Percentiles rank a stretch among this genome's conserved stretches.
Evolutionary conservation across 2,329 filamentous ascomycete species (phyloP).

Genomic region (Fusarium chaquense): DNA sequence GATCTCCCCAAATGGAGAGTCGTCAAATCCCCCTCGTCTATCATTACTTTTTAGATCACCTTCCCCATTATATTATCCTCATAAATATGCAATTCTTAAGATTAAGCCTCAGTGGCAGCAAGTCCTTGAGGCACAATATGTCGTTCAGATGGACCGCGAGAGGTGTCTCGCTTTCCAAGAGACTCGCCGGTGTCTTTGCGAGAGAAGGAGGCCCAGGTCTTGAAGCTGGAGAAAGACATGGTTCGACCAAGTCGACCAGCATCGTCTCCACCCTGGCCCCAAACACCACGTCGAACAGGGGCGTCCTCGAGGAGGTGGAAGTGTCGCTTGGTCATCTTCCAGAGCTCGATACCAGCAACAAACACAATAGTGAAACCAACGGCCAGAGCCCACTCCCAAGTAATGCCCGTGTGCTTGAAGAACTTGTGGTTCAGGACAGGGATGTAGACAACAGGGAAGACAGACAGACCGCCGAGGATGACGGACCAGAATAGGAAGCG

Average conservation of each 20-base stretch:
- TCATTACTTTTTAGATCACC: conserved; percentile 7
- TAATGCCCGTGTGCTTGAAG: conserved; percentile 78
- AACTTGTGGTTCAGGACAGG: conserved; percentile 76
- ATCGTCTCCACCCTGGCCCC: conserved; percentile 65
- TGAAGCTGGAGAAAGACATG: conserved; percentile 65
- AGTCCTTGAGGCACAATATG: conserved; percentile 46
- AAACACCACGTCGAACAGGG: conserved; percentile 62
- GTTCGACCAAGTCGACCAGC: conserved; percentile 61
- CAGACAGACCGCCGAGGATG: conserved; percentile 68
- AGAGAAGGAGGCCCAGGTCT: conserved; percentile 59
- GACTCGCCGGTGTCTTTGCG: conserved; percentile 58
- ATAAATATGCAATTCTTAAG: conserved; percentile 10
- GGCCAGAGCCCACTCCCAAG: conserved; percentile 81
- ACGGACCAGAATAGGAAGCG: conserved; percentile 78
- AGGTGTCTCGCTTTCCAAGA: conserved; percentile 44
- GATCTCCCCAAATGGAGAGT: conserved; percentile 3
- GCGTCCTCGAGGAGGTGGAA: conserved; percentile 65
- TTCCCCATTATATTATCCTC: background rate
- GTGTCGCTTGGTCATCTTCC: conserved; percentile 76
- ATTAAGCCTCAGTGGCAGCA: conserved; percentile 45
- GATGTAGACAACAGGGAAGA: conserved; percentile 78
- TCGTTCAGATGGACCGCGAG: conserved; percentile 37
- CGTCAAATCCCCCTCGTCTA: background rate
- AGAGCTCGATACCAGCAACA: conserved; percentile 75
- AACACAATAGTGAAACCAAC: conserved; percentile 73